Base-by-base conservation (phyloP, 805 yeast genomes). In the Wickerhamiella musiphila region DNA sequence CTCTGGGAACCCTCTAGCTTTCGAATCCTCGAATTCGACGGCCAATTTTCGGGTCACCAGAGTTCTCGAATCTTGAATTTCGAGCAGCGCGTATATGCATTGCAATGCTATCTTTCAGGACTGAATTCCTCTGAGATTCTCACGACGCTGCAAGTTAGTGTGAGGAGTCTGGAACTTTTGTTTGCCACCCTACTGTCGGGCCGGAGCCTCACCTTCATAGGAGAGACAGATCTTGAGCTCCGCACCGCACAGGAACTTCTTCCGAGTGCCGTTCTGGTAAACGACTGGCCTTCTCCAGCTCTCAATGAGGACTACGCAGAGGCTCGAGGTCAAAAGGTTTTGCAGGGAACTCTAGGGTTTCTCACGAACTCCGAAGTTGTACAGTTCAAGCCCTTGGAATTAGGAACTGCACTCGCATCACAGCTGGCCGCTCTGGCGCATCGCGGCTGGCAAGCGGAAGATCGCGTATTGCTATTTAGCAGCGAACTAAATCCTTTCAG, bases 1-100 rank as follows among this genome's bases (percentile, higher is more conserved):
- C 70, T 28, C 65, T 83, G 46, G 43, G 41, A 45, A 8, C 42
- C 39, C 23, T 33, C 26, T 10, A 8, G 25, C 17, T 41, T 38
- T 31, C 27, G 28, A 3, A 31, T 40, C 23, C 10, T 22, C 29
- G 2, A 15, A 36, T 4, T 33, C 29, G 19, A 18, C 25, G 12
- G 38, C 38, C 16, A 21, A 18, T 18, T 26, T 36, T 9, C 14
- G 17, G 17, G n/a, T n/a, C n/a, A n/a, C n/a, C n/a, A n/a, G 27
- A 22, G 2, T 11, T 34, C 10, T 19, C 13, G n/a, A 29, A 37
- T 9, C 26, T 39, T n/a, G 32, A 34, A n/a, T n/a, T n/a, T n/a
- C n/a, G n/a, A 9, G 27, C 15, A 28, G 35, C 6, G 40, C 37
- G 12, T 22, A 28, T n/a, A 17, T 28, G 13, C 25, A 33, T 6